Evolutionary conservation across 306 rosid genomes (phyloP), one percentile per base, ranked within the genome.

Genomic region (Quercus cerris): DNA sequence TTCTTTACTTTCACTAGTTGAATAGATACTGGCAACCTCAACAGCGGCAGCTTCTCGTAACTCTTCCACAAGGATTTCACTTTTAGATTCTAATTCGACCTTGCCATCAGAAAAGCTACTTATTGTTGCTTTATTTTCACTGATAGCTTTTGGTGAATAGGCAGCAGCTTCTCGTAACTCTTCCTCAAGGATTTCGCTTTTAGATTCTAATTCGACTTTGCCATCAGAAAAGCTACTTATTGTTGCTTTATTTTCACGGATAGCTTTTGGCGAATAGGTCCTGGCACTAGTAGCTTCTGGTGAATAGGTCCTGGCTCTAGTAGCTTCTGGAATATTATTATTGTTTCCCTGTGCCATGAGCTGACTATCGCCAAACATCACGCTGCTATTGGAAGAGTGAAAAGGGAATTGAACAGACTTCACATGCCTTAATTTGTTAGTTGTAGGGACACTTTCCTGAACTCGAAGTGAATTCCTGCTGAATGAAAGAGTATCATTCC

Each of bases 101-200:
- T 75, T 84, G 46, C 78, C 75, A 78, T 85, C 76, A 19, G 73
- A 61, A 75, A 71, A 66, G 69, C 76, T 49, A 3, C 31, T 22
- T 87, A 70, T 76, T 64, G 51, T 80, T 46, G 72, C 72, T 71
- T 77, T 79, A 18, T 33, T 79, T 71, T 74, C 85, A 74, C 41
- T 22, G 30, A 41, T 41, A 41, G 46, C 46, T 41, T 41, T 41
- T 41, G 46, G 46, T 41, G 46, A 41, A 9, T 41, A 41, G 46
- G 94, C 91, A 81, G 98, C 98, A 86, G 94, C 92, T 87, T 94
- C 97, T 77, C 82, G 81, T 80, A 94, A 79, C 87, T 94, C 98
- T 78, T 90, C 93, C 74, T 75, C 87, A 68, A 94, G 97, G 88
- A 80, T 85, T 84, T 90, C 89, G 76, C 89, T 86, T 81, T 88